These are phyloP conservation scores for Wickerhamiella brachini DNA, from an alignment of 805 yeast genomes.

Conservation along the genomic window DNA sequence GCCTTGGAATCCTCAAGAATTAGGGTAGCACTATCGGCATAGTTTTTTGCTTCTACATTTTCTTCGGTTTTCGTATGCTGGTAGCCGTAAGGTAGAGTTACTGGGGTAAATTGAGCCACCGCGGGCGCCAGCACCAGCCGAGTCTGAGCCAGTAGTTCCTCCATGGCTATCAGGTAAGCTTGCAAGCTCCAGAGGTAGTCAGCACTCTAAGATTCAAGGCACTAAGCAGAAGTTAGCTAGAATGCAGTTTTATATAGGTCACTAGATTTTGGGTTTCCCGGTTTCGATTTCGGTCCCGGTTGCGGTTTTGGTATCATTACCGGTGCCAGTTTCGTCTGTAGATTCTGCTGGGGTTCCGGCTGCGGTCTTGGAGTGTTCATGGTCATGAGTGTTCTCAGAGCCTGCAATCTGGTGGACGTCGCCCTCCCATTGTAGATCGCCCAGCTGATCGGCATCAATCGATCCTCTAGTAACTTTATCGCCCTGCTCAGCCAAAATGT, in stretches of 20 bases:
- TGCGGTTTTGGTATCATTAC: not conserved
- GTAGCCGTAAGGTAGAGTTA: conserved; percentile 9
- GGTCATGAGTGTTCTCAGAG: not conserved
- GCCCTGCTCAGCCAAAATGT: conserved; percentile 61
- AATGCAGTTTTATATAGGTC: too few relatives aligned
- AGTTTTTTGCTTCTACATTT: not conserved
- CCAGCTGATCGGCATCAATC: conserved; percentile 36
- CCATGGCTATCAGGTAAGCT: too few relatives aligned
- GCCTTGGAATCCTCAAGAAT: conserved; percentile 25
- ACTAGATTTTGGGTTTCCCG: not conserved
- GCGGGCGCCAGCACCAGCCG: not conserved
- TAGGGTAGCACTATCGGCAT: conserved; percentile 20
- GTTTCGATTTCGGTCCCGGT: not conserved
- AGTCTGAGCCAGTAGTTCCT: not conserved
- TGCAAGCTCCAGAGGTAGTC: too few relatives aligned
- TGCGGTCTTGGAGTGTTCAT: too few relatives aligned
- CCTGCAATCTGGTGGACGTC: not conserved
- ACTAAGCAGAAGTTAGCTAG: too few relatives aligned
- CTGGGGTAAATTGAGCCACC: conserved; percentile 5
- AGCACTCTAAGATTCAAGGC: too few relatives aligned
- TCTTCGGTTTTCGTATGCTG: not conserved
- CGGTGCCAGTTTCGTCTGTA: too few relatives aligned
- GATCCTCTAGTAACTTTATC: conserved; percentile 52
- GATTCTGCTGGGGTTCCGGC: too few relatives aligned
- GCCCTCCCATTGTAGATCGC: conserved; percentile 21